Percentiles rank a stretch among this genome's conserved stretches.
These are phyloP conservation scores for Thelonectria olida DNA, from an alignment of 2,329 filamentous ascomycete species.

Conservation along the genomic window DNA sequence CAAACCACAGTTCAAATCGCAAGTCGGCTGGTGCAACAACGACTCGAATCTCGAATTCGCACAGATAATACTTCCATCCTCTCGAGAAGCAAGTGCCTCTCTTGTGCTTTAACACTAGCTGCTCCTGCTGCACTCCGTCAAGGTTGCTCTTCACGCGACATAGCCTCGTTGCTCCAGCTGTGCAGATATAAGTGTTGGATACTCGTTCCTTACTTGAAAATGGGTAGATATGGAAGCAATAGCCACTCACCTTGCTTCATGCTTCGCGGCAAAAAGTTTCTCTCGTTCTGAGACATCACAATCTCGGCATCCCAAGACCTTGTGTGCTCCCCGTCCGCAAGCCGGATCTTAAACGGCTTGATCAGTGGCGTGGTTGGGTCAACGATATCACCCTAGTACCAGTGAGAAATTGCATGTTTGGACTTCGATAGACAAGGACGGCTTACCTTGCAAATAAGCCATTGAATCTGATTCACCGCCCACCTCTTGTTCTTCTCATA, in stretches of 20 bases:
- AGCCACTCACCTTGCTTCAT: constrained; percentile 47
- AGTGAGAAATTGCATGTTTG: neutral
- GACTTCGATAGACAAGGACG: constrained; percentile 48
- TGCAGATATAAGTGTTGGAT: neutral
- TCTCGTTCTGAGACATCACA: constrained; percentile 51
- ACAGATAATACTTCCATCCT: constrained; percentile 50
- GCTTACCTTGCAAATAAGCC: constrained; percentile 39
- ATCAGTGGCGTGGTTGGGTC: constrained; percentile 46
- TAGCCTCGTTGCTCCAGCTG: constrained; percentile 49
- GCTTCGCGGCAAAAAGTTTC: constrained; percentile 47
- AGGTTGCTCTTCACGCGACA: constrained; percentile 54
- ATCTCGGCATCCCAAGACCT: constrained; percentile 51
- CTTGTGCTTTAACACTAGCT: constrained; percentile 50
- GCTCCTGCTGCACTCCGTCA: constrained; percentile 48
- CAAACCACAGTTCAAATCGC: constrained; percentile 53
- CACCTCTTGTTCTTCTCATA: constrained; percentile 28
- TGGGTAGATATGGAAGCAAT: neutral
- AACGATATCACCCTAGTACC: constrained; percentile 53
- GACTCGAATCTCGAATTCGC: constrained; percentile 60
- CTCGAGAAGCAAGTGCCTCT: constrained; percentile 44
- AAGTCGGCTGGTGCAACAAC: constrained; percentile 65
- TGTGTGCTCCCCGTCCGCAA: constrained; percentile 45
- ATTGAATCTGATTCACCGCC: constrained; percentile 36
- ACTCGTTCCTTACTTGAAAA: neutral
- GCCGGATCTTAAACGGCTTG: constrained; percentile 46